A percentile compares a stretch with the other conserved stretches of the same genome.
phyloP scores from a whole-genome alignment of 1,139 yeast species.

The Sugiyamaella japonica region DNA sequence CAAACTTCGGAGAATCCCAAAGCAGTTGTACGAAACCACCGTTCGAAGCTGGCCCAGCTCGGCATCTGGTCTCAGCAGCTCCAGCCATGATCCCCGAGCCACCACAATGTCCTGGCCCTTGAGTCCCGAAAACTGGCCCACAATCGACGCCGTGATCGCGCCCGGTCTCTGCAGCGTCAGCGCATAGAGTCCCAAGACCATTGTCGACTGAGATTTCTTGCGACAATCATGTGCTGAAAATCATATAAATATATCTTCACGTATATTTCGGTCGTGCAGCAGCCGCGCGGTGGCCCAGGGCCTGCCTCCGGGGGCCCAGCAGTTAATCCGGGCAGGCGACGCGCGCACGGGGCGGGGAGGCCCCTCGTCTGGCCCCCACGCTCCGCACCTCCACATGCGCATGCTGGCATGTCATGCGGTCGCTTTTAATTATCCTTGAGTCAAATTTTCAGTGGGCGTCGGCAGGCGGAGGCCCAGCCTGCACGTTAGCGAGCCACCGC shows the following conservation, averaged over 20 bases:
- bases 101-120: conserved; percentile 61
- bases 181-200: conserved; percentile 57
- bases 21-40: conserved; percentile 49
- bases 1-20: conserved; percentile 60
- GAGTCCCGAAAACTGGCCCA: conserved; percentile 68
- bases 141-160: conserved; percentile 53
- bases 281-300: neutral
- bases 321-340: neutral
- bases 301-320: neutral
- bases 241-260: no score
- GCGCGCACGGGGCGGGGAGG: no score
- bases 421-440: no score
- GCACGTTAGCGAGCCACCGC: no score
- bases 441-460: no score
- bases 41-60: conserved; percentile 56
- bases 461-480: no score
- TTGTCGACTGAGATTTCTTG: conserved; percentile 5
- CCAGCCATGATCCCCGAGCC: conserved; percentile 56
- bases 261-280: no score
- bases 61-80: conserved; percentile 53
- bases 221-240: no score
- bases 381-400: no score
- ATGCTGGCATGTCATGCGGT: no score
- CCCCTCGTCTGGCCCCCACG: no score
- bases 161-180: conserved; percentile 63